Evolutionary conservation across 1,139 yeast genomes (phyloP).

Genomic region (Pichia norvegensis): DNA sequence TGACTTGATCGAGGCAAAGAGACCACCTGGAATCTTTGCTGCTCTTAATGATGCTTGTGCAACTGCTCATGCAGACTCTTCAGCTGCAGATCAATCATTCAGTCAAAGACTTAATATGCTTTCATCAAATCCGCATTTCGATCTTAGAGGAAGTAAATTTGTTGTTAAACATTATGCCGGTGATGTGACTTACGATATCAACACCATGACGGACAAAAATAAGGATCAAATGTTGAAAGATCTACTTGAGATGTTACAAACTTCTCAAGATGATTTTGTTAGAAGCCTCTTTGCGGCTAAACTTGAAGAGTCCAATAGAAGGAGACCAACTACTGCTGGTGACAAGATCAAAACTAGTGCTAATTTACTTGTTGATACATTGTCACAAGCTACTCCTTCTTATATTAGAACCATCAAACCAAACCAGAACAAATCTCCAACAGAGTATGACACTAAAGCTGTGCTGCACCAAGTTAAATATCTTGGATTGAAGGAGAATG

Average conservation of each 20-base stretch:
- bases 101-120: constrained; percentile 87
- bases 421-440: constrained; percentile 84
- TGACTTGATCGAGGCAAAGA: constrained; percentile 86
- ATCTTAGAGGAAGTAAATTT: constrained; percentile 80
- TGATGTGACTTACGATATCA: constrained; percentile 88
- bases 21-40: constrained; percentile 97
- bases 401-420: constrained; percentile 98
- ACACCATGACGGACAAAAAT: constrained; percentile 93
- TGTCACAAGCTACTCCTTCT: constrained; percentile 86
- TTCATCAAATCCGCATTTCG: constrained; percentile 77
- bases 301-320: constrained; percentile 63
- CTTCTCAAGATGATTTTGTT: constrained; percentile 65
- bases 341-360: constrained; percentile 93
- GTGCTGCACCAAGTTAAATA: constrained; percentile 95
- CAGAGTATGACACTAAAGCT: constrained; percentile 81
- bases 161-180: constrained; percentile 96
- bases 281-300: constrained; percentile 70
- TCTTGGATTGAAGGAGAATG: constrained; percentile 93
- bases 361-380: constrained; percentile 78
- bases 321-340: constrained; percentile 94
- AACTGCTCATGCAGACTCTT: constrained; percentile 96
- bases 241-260: constrained; percentile 65
- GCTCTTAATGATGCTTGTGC: constrained; percentile 96
- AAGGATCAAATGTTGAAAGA: constrained; percentile 92
- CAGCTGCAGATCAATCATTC: constrained; percentile 95